Evolutionary conservation across 805 yeast species (phyloP).

Genomic region (Schwanniomyces sp.): DNA sequence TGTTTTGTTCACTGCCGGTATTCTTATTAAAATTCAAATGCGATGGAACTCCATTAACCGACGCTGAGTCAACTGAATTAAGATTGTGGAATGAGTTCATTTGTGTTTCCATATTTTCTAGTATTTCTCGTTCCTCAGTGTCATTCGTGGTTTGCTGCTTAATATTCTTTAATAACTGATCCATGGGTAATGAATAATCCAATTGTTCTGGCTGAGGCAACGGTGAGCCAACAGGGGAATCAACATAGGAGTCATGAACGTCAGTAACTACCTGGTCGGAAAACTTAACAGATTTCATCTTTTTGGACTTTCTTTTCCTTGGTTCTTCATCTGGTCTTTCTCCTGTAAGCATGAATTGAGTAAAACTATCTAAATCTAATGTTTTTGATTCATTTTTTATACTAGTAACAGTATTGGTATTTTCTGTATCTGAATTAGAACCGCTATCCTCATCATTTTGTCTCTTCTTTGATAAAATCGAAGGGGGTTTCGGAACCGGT

Average conservation of each 20-base stretch:
- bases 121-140: constrained; percentile 68
- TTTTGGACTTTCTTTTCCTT: constrained; percentile 39
- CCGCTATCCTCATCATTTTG: constrained; percentile 44
- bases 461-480: constrained; percentile 67
- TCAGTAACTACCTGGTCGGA: constrained; percentile 62
- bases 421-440: constrained; percentile 13
- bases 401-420: constrained; percentile 7
- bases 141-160: constrained; percentile 24
- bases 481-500: constrained; percentile 74
- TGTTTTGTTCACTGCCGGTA: constrained; percentile 2
- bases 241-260: constrained; percentile 20
- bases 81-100: constrained; percentile 70
- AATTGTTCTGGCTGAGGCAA: constrained; percentile 28
- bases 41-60: constrained; percentile 68
- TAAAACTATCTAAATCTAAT: constrained; percentile 82
- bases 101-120: constrained; percentile 73
- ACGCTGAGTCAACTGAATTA: constrained; percentile 70
- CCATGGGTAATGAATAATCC: constrained; percentile 75
- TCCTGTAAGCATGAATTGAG: constrained; percentile 82
- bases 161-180: constrained; percentile 56
- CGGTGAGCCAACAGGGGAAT: constrained; percentile 20
- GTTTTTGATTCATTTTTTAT: constrained; percentile 25
- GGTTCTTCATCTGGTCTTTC: constrained; percentile 54
- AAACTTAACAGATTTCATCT: constrained; percentile 66
- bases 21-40: constrained; percentile 41